Percentiles rank a stretch among this genome's conserved stretches.
Evolutionary conservation across 805 yeast species (phyloP).

Genomic region (Yamadazyma akitaensis): DNA sequence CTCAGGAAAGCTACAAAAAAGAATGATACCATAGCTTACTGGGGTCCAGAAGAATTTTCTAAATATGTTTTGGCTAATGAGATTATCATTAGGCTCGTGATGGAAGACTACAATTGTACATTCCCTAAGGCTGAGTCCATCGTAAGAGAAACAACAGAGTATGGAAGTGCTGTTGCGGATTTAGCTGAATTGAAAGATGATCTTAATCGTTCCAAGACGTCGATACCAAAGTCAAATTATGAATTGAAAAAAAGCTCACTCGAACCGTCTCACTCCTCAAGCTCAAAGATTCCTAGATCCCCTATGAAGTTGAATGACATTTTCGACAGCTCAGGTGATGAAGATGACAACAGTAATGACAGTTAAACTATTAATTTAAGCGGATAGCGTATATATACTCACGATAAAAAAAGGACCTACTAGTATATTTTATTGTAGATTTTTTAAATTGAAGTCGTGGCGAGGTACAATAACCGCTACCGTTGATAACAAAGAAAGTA

Average conservation of each 20-base stretch:
- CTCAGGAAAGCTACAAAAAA: constrained; percentile 24
- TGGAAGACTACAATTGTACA: constrained; percentile 40
- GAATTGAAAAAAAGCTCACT: not conserved
- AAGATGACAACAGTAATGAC: not conserved
- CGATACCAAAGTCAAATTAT: not conserved
- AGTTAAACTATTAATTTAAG: too few species aligned
- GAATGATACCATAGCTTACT: constrained; percentile 52
- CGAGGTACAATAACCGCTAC: constrained; percentile 3
- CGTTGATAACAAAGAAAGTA: constrained; percentile 1
- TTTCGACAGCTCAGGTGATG: not conserved
- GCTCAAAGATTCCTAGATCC: not conserved
- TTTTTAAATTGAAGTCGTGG: not conserved
- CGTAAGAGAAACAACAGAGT: constrained; percentile 46
- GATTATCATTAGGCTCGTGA: constrained; percentile 48
- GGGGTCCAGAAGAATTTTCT: constrained; percentile 57
- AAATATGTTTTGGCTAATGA: constrained; percentile 65
- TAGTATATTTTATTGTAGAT: too few species aligned
- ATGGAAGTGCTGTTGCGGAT: constrained; percentile 40
- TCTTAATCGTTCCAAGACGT: not conserved
- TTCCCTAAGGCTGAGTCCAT: constrained; percentile 45
- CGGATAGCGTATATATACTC: too few species aligned
- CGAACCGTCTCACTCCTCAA: not conserved
- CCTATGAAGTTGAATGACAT: not conserved
- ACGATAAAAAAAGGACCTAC: too few species aligned
- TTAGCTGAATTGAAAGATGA: constrained; percentile 28